Conservation (phyloP, 2,329 filamentous ascomycete genomes). For the Cytospora piceicola region DNA sequence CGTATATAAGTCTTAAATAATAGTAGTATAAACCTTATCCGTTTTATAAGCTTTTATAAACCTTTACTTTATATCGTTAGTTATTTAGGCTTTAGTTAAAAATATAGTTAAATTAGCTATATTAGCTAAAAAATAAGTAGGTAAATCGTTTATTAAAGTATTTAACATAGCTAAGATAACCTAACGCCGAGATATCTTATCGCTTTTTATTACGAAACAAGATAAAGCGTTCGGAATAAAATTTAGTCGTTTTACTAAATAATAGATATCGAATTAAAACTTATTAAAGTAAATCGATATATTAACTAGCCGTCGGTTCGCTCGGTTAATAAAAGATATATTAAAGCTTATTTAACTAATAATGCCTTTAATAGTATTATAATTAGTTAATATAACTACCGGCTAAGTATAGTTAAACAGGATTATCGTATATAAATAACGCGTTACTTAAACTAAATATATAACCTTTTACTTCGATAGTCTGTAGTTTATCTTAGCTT, state of each 20-base stretch:
- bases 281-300: too few species aligned
- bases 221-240: too few species aligned
- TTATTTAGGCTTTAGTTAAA: neutral
- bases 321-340: neutral
- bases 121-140: too few species aligned
- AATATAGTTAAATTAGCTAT: neutral
- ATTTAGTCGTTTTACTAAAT: too few species aligned
- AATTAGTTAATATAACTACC: slow-evolving; percentile 6
- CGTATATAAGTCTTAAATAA: neutral
- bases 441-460: neutral
- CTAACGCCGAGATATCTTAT: too few species aligned
- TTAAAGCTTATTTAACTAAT: slow-evolving; percentile 9
- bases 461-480: neutral
- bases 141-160: too few species aligned
- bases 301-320: neutral
- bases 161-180: too few species aligned
- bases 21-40: neutral
- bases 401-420: neutral
- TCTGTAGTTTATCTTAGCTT: slow-evolving; percentile 6
- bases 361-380: slow-evolving; percentile 5
- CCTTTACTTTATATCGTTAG: too few species aligned
- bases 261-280: too few species aligned
- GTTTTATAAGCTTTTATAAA: neutral
- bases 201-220: too few species aligned
- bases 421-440: slow-evolving; percentile 3